Percentiles rank a stretch among this genome's conserved stretches.
phyloP scores from a whole-genome alignment of 192 early-diverging fungal species.

The Backusella morwellensis region DNA sequence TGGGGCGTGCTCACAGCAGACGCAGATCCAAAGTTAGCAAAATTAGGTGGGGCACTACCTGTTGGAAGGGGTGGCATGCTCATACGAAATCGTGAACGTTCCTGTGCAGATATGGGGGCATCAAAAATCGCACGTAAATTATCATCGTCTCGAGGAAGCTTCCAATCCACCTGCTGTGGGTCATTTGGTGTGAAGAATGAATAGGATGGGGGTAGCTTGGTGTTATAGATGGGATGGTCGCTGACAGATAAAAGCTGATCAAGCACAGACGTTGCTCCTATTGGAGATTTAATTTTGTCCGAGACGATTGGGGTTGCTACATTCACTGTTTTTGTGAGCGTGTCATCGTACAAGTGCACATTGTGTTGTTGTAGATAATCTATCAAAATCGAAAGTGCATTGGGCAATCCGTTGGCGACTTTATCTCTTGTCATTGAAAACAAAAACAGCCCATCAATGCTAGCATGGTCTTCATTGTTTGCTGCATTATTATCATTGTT shows the following conservation, averaged over 20 bases:
- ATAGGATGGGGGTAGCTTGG: neutral
- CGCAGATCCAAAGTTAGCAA: neutral
- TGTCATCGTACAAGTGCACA: neutral
- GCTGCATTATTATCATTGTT: neutral
- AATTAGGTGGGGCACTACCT: neutral
- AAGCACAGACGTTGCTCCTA: neutral
- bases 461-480: neutral
- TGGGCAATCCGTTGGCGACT: neutral
- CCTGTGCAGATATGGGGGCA: constrained; percentile 6
- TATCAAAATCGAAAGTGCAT: neutral
- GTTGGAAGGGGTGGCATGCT: neutral
- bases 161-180: neutral
- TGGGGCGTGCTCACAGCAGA: neutral
- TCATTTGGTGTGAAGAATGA: neutral
- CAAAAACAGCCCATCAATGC: neutral
- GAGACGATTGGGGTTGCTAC: neutral
- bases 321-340: neutral
- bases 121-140: constrained; percentile 11
- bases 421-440: constrained; percentile 9
- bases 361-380: neutral
- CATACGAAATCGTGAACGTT: neutral
- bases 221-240: neutral
- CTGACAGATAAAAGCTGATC: neutral
- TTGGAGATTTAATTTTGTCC: neutral
- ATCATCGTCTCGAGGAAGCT: neutral